phyloP scores from a whole-genome alignment of 768 basidiomycete species.

The Sporobolomyces phaffii region DNA sequence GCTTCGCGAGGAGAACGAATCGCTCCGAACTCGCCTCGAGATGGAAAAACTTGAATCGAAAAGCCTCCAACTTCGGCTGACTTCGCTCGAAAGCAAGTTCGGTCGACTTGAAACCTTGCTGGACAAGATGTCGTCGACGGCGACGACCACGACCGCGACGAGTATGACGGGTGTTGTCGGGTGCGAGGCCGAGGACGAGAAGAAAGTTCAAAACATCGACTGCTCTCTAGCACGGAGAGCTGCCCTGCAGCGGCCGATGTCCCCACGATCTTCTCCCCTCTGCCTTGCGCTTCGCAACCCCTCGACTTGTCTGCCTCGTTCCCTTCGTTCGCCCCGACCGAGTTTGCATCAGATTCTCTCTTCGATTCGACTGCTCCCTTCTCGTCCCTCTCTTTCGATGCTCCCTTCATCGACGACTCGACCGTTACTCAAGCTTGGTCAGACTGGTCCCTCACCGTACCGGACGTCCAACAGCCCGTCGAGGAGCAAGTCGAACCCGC shows the following conservation, averaged over 20 bases:
- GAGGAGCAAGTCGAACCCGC: neutral
- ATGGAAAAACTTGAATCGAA: slow-evolving; percentile 29
- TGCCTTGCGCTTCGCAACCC: no score
- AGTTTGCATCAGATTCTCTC: slow-evolving; percentile 29
- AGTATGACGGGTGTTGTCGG: no score
- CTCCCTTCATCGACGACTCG: neutral
- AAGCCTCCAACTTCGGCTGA: slow-evolving; percentile 26
- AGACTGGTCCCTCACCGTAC: neutral
- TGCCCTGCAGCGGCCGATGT: slow-evolving; percentile 39
- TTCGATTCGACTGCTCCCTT: slow-evolving; percentile 17
- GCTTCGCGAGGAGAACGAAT: slow-evolving; percentile 34
- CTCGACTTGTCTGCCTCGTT: no score
- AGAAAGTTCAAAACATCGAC: slow-evolving; percentile 18
- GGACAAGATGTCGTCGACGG: no score
- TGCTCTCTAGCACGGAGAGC: slow-evolving; percentile 40
- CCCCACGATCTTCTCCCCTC: slow-evolving; percentile 1
- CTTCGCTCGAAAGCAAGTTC: slow-evolving; percentile 34
- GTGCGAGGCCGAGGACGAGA: neutral
- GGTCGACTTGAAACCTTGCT: slow-evolving; percentile 27
- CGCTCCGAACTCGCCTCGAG: slow-evolving; percentile 28
- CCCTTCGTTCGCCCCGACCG: no score
- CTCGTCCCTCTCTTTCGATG: no score
- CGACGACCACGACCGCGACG: no score
- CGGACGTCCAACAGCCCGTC: no score
- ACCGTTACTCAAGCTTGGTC: slow-evolving; percentile 19